Conservation (phyloP, 306 rosid species). For the Rosa lucieae region DNA sequence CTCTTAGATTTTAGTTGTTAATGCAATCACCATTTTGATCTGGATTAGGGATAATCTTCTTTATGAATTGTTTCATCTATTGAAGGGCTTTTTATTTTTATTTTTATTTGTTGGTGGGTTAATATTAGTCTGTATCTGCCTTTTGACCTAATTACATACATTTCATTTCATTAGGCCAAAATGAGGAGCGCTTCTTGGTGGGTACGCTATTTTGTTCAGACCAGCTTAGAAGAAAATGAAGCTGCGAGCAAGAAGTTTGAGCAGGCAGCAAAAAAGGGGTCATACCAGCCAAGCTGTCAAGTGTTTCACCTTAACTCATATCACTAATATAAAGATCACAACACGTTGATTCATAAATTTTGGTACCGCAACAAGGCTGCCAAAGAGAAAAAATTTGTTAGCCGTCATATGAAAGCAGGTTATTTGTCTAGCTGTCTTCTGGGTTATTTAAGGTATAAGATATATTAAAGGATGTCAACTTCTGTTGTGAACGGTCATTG, state of each 20-base stretch:
- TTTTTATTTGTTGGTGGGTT: background rate
- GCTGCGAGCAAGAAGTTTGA: conserved; percentile 61
- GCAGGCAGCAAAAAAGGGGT: conserved; percentile 57
- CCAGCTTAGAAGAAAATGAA: conserved; percentile 67
- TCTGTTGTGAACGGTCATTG: conserved; percentile 16
- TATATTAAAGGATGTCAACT: conserved; percentile 1
- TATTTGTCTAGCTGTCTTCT: background rate
- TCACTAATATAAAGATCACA: conserved; percentile 41
- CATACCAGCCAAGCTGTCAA: conserved; percentile 73
- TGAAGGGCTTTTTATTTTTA: background rate
- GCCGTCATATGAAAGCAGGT: conserved; percentile 6
- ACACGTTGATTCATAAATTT: conserved; percentile 22
- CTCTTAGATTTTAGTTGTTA: background rate
- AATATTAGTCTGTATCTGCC: background rate
- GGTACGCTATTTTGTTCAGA: conserved; percentile 62
- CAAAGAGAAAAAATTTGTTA: conserved; percentile 4
- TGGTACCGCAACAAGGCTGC: conserved; percentile 20
- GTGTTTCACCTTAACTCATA: conserved; percentile 76
- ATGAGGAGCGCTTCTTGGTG: conserved; percentile 89
- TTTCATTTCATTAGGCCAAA: conserved; percentile 62
- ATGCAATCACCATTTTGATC: background rate
- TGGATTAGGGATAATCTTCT: background rate
- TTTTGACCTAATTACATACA: conserved; percentile 20
- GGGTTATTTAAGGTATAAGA: conserved; percentile 19
- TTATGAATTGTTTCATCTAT: background rate